Base-by-base conservation (phyloP, 129 eudicot species). In the Centaurea solstitialis region DNA sequence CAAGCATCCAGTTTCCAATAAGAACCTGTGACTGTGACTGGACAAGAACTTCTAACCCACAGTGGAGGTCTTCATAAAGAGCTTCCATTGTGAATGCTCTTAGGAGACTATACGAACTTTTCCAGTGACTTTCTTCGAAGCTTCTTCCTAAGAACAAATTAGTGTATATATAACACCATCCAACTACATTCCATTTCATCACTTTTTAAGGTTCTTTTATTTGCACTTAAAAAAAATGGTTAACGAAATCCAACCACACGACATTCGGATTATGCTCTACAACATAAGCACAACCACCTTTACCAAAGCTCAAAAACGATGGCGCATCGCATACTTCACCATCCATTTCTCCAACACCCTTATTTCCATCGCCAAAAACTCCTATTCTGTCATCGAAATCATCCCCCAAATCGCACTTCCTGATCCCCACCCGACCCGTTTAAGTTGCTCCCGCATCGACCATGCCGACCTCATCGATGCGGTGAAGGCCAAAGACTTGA, bases 271-370 rank as follows among this genome's bases (percentile, higher is more conserved):
- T 57, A 78, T 91, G 75, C 33, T 91, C 10, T 74, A 81, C 20
- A 81, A 75, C 79, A 72, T 85, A 6, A 79, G 74, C 82, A 77
- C 86, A 9, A 22, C 81, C 73, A 41, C 82, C 62, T 59, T 82
- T 67, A 85, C 92, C 28, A 80, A 82, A 53, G 88, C 93, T 47
- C 90, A 87, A 66, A 92, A 89, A 77, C 80, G 93, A 84, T 92
- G 97, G 97, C 87, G 97, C 7, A 75, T 87, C 13, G 92, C 93
- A 6, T 92, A 87, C 77, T 73, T 87, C 15, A 80, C 85, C 37
- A 84, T 92, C 15, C 80, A 77, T 41, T 84, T 86, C 77, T 89
- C 97, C 10, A 86, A 85, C 66, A 83, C 84, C 65, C 69, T 88
- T 76, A 73, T 81, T 1, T 87, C 93, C 38, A 77, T 89, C 7